These are phyloP conservation scores for Saccharomyces hybrid DNA, from an alignment of 1,139 yeast genomes.

Conservation along the genomic window DNA sequence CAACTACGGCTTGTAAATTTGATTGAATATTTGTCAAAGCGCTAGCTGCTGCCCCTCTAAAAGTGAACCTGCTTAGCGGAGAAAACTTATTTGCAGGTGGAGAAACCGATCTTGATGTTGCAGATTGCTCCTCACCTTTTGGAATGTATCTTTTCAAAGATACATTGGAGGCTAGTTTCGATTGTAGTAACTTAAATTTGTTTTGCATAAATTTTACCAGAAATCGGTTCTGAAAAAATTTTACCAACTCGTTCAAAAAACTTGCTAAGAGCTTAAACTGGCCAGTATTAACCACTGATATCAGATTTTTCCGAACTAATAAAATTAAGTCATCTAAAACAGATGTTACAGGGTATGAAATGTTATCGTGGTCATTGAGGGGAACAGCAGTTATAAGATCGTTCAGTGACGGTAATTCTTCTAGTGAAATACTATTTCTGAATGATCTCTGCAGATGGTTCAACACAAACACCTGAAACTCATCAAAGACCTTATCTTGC, in stretches of 20 bases:
- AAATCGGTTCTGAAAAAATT: slow-evolving; percentile 28
- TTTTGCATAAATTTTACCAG: slow-evolving; percentile 27
- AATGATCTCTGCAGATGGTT: slow-evolving; percentile 73
- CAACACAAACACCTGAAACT: slow-evolving; percentile 52
- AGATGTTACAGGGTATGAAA: slow-evolving; percentile 60
- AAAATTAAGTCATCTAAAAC: slow-evolving; percentile 80
- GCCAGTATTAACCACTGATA: slow-evolving; percentile 30
- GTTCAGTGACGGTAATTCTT: slow-evolving; percentile 54
- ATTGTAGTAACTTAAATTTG: slow-evolving; percentile 23
- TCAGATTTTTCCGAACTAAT: slow-evolving; percentile 44
- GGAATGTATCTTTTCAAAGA: slow-evolving; percentile 20
- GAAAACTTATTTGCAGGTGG: slow-evolving; percentile 13
- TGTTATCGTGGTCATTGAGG: slow-evolving; percentile 38
- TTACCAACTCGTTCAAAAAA: slow-evolving; percentile 23
- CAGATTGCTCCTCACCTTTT: slow-evolving; percentile 4
- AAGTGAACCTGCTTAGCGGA: slow-evolving; percentile 25
- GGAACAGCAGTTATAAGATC: slow-evolving; percentile 18
- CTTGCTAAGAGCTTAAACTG: slow-evolving; percentile 20
- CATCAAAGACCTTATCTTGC: slow-evolving; percentile 46
- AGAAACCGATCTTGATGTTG: slow-evolving; percentile 3
- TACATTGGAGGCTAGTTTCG: slow-evolving; percentile 18
- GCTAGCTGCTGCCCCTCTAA: slow-evolving; percentile 29
- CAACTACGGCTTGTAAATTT: slow-evolving; percentile 28
- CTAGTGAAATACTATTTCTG: slow-evolving; percentile 74
- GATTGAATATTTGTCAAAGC: slow-evolving; percentile 30